phyloP scores from a whole-genome alignment of 2,329 filamentous ascomycete species.

The Trichophyton simii region DNA sequence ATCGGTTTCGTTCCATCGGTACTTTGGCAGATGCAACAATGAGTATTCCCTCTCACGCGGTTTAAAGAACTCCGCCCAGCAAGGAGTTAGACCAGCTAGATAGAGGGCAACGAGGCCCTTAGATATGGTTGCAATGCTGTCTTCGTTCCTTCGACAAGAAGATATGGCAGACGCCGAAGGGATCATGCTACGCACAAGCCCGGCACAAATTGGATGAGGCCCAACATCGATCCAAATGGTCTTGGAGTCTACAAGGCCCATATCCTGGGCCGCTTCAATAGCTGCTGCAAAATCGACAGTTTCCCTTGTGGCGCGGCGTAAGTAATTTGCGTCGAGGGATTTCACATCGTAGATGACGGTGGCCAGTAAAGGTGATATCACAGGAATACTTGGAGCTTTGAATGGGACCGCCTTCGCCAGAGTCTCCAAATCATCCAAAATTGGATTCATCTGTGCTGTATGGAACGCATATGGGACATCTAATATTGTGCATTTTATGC shows the following conservation, averaged over 20 bases:
- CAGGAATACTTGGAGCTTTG: constrained; percentile 45
- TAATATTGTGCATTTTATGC: constrained; percentile 32
- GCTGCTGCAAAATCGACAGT: constrained; percentile 57
- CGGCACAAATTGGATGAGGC: constrained; percentile 57
- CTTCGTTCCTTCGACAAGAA: constrained; percentile 49
- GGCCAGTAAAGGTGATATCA: constrained; percentile 57
- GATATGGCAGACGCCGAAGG: constrained; percentile 45
- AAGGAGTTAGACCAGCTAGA: constrained; percentile 47
- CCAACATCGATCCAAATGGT: constrained; percentile 62
- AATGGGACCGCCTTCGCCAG: constrained; percentile 44
- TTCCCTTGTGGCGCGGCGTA: constrained; percentile 44
- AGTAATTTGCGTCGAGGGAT: constrained; percentile 33
- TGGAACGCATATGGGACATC: constrained; percentile 57
- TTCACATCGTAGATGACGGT: constrained; percentile 47
- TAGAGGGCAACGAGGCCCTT: constrained; percentile 48
- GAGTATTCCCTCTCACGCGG: constrained; percentile 42
- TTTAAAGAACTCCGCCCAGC: constrained; percentile 57
- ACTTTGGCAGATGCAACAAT: constrained; percentile 49
- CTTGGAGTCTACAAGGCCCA: constrained; percentile 49
- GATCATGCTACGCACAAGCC: constrained; percentile 53
- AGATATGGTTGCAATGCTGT: constrained; percentile 51
- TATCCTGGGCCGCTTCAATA: constrained; percentile 46
- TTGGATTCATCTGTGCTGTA: constrained; percentile 42
- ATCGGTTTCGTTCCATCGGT: constrained; percentile 57
- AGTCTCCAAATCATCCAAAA: background rate